These are phyloP conservation scores for Hansenula lynferdii DNA, from an alignment of 1,139 yeast genomes.

Conservation along the genomic window DNA sequence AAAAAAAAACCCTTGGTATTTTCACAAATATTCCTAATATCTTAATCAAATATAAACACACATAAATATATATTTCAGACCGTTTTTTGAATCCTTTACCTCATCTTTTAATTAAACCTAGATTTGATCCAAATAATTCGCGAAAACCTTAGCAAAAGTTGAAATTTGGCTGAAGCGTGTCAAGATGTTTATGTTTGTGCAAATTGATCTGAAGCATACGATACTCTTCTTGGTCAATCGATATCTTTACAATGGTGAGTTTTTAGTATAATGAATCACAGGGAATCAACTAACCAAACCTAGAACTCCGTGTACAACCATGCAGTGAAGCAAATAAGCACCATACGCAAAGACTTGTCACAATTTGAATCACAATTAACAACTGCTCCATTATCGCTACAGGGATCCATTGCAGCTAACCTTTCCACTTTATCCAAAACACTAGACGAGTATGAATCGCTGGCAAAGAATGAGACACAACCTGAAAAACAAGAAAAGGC, in stretches of 20 bases:
- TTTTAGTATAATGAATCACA: background rate
- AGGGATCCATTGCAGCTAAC: slow-evolving; percentile 79
- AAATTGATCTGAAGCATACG: too few relatives aligned
- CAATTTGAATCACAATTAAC: slow-evolving; percentile 63
- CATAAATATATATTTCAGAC: too few relatives aligned
- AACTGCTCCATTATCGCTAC: slow-evolving; percentile 69
- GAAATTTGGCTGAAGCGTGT: too few relatives aligned
- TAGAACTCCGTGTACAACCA: slow-evolving; percentile 84
- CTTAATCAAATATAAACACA: too few relatives aligned
- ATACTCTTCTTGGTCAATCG: too few relatives aligned
- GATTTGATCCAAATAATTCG: too few relatives aligned
- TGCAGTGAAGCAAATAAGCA: slow-evolving; percentile 80
- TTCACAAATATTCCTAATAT: too few relatives aligned
- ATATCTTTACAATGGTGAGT: background rate
- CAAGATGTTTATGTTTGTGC: too few relatives aligned
- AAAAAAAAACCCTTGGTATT: too few relatives aligned
- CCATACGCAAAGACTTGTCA: slow-evolving; percentile 62
- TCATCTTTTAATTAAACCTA: too few relatives aligned
- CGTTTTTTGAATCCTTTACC: too few relatives aligned
- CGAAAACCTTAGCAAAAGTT: too few relatives aligned
- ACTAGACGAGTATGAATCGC: slow-evolving; percentile 67
- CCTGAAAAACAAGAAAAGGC: slow-evolving; percentile 60
- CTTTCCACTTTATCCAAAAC: slow-evolving; percentile 72
- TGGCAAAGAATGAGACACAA: slow-evolving; percentile 56
- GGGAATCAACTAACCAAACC: background rate